phyloP scores from a whole-genome alignment of 2,329 filamentous ascomycete genomes.

The Aspergillus persii region DNA sequence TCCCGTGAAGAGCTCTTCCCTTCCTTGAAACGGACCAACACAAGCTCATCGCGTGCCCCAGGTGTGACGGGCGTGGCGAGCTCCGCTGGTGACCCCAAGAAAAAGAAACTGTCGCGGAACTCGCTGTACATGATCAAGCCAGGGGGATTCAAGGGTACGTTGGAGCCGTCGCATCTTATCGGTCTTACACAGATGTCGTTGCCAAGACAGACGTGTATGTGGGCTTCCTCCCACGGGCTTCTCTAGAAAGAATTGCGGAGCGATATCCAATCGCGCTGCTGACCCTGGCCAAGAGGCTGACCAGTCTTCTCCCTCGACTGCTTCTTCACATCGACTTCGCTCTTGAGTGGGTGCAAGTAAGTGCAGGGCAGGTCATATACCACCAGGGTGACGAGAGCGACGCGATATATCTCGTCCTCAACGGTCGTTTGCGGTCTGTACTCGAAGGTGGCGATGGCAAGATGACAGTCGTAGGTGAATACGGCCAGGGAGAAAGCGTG shows the following conservation, averaged over 20 bases:
- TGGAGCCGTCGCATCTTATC: constrained; percentile 88
- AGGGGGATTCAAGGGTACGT: constrained; percentile 93
- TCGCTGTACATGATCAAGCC: constrained; percentile 91
- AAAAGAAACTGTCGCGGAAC: constrained; percentile 53
- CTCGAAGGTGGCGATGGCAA: constrained; percentile 77
- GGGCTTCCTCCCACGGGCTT: constrained; percentile 81
- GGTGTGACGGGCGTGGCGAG: constrained; percentile 10
- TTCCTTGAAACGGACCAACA: constrained; percentile 46
- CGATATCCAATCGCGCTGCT: constrained; percentile 86
- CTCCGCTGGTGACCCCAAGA: constrained; percentile 30
- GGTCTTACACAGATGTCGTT: constrained; percentile 93
- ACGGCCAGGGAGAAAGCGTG: constrained; percentile 94
- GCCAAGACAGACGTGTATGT: constrained; percentile 99
- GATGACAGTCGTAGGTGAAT: constrained; percentile 85
- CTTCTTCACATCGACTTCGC: constrained; percentile 98
- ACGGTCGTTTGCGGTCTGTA: constrained; percentile 82
- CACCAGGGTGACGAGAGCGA: constrained; percentile 94
- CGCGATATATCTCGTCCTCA: constrained; percentile 96
- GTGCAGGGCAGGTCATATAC: constrained; percentile 90
- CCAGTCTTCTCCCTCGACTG: constrained; percentile 80
- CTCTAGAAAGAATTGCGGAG: constrained; percentile 88
- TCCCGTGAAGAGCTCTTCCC: constrained; percentile 42
- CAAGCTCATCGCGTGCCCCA: constrained; percentile 40
- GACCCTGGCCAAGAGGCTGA: constrained; percentile 94
- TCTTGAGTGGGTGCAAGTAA: constrained; percentile 96